phyloP scores from a whole-genome alignment of 306 rosid genomes.

The Trifolium pratense region DNA sequence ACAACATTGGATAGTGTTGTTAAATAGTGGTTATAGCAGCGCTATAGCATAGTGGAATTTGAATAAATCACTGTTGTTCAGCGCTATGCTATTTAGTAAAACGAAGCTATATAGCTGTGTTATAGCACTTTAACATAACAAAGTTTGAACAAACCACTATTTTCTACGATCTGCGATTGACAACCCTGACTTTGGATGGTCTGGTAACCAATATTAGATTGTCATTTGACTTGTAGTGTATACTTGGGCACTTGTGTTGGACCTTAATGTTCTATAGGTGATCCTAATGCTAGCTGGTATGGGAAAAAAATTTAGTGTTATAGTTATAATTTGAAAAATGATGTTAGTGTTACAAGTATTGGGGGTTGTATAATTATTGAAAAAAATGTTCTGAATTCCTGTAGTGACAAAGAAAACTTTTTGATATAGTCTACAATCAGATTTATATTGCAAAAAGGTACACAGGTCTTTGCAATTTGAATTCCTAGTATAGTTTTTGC shows the following conservation, averaged over 20 bases:
- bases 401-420: neutral
- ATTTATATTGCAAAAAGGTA: neutral
- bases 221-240: neutral
- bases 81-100: neutral
- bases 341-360: neutral
- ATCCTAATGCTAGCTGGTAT: conserved; percentile 11
- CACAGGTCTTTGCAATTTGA: neutral
- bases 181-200: conserved; percentile 15
- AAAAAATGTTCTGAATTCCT: conserved; percentile 10
- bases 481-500: neutral
- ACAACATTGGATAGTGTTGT: no score
- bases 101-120: neutral
- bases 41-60: no score
- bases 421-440: neutral
- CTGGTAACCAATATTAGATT: neutral
- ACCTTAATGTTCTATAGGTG: conserved; percentile 29
- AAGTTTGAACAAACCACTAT: neutral
- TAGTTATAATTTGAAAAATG: conserved; percentile 10
- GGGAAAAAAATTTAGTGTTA: neutral
- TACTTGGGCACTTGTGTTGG: neutral
- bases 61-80: neutral
- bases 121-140: neutral
- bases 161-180: neutral
- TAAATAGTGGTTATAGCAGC: no score
- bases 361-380: neutral